Evolutionary conservation across 148 eudicot species (phyloP).

Genomic region (Tetragonia tetragonoides): DNA sequence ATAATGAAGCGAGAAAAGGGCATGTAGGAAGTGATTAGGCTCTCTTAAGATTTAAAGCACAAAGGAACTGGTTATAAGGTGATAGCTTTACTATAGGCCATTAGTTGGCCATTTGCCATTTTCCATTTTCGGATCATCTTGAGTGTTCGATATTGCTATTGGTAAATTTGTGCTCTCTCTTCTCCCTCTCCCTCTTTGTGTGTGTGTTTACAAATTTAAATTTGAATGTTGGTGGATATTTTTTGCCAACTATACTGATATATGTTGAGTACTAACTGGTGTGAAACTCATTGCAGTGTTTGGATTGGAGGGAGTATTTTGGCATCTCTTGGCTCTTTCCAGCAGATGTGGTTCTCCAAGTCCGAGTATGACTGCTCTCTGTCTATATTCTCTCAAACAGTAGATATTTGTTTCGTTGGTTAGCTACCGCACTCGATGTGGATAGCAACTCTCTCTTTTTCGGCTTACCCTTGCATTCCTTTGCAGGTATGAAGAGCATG

Average conservation of each 20-base stretch:
- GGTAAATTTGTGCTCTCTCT: neutral
- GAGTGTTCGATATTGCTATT: no score
- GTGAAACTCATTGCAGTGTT: constrained; percentile 48
- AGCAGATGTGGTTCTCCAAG: constrained; percentile 99
- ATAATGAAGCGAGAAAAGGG: no score
- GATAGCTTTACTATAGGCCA: neutral
- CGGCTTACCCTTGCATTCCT: neutral
- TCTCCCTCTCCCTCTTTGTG: neutral
- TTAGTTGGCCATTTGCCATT: neutral
- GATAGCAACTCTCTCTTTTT: neutral
- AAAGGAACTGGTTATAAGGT: no score
- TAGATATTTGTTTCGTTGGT: neutral
- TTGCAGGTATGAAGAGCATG: constrained; percentile 90
- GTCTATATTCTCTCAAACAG: neutral
- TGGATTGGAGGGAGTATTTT: constrained; percentile 98
- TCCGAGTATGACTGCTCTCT: constrained; percentile 58
- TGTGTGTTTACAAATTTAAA: neutral
- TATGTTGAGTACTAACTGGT: neutral
- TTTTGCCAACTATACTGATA: no score
- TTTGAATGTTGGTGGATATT: neutral
- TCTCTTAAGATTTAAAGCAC: no score
- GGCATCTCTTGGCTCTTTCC: constrained; percentile 97
- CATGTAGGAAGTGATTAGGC: no score
- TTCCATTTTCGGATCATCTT: neutral
- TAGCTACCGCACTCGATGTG: neutral